phyloP scores from a whole-genome alignment of 2,329 filamentous ascomycete species.

The Teratosphaeria epicoccoides region DNA sequence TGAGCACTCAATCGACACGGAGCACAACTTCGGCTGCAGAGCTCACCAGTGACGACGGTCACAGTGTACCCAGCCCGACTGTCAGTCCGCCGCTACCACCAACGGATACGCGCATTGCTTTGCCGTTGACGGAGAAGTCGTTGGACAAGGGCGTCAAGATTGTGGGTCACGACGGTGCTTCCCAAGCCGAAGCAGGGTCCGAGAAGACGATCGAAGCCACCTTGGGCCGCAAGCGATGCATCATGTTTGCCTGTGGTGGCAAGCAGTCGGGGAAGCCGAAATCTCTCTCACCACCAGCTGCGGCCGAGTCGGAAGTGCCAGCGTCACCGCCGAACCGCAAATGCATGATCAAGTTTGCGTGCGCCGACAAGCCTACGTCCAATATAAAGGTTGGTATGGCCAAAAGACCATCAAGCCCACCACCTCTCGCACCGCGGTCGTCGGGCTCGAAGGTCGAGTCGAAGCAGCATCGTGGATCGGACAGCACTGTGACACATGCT shows the following conservation, averaged over 20 bases:
- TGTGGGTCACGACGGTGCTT: slow-evolving; percentile 25
- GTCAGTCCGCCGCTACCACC: slow-evolving; percentile 74
- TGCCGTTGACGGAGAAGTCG: slow-evolving; percentile 30
- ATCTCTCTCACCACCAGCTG: slow-evolving; percentile 20
- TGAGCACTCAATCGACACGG: slow-evolving; percentile 54
- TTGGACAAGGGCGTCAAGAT: slow-evolving; percentile 29
- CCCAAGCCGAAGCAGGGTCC: slow-evolving; percentile 16
- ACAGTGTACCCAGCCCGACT: slow-evolving; percentile 70
- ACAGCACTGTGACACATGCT: slow-evolving; percentile 39
- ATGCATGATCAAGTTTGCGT: slow-evolving; percentile 64
- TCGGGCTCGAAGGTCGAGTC: slow-evolving; percentile 2
- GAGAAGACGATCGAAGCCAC: slow-evolving; percentile 53
- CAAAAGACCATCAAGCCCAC: slow-evolving; percentile 31
- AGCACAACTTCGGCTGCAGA: slow-evolving; percentile 79
- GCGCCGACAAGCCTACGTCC: slow-evolving; percentile 43
- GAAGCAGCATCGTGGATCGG: slow-evolving; percentile 37
- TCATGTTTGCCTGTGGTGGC: slow-evolving; percentile 77
- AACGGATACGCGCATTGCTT: slow-evolving; percentile 32
- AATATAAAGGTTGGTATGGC: slow-evolving; percentile 24
- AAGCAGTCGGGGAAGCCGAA: slow-evolving; percentile 44
- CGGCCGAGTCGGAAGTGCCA: slow-evolving; percentile 6
- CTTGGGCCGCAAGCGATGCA: slow-evolving; percentile 71
- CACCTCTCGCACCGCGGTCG: slow-evolving; percentile 24
- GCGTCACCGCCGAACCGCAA: slow-evolving; percentile 40
- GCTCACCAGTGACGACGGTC: slow-evolving; percentile 74